Evolutionary conservation across 495 filamentous ascomycete genomes (phyloP).

Genomic region (Penicillium argentinense): DNA sequence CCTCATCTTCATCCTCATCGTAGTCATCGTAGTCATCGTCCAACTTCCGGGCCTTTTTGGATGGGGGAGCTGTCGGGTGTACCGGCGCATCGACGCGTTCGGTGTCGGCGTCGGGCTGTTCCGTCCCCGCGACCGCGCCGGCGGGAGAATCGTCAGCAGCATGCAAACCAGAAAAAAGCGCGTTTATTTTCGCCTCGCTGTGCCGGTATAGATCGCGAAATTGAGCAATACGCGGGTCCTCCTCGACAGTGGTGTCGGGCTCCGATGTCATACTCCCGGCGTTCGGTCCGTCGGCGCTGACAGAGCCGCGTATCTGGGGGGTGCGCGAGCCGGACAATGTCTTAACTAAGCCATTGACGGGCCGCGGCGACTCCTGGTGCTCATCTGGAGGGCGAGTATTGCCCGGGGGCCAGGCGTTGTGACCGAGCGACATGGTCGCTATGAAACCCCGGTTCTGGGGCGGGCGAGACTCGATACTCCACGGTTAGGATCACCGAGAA

Average conservation of each 20-base stretch:
- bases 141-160: slow-evolving; percentile 30
- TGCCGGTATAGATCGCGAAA: slow-evolving; percentile 60
- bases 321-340: slow-evolving; percentile 47
- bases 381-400: slow-evolving; percentile 50
- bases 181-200: slow-evolving; percentile 60
- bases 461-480: slow-evolving; percentile 50
- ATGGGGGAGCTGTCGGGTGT: slow-evolving; percentile 42
- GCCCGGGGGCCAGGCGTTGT: slow-evolving; percentile 51
- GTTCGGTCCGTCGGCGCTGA: slow-evolving; percentile 48
- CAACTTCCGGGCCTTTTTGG: slow-evolving; percentile 68
- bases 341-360: slow-evolving; percentile 49
- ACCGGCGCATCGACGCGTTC: slow-evolving; percentile 43
- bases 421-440: slow-evolving; percentile 55
- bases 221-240: slow-evolving; percentile 61
- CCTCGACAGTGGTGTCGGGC: slow-evolving; percentile 54
- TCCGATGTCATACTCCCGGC: slow-evolving; percentile 49
- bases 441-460: slow-evolving; percentile 50
- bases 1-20: slow-evolving; percentile 81
- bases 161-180: slow-evolving; percentile 55
- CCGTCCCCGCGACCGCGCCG: slow-evolving; percentile 28
- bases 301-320: slow-evolving; percentile 49
- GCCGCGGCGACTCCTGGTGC: slow-evolving; percentile 41
- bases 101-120: slow-evolving; percentile 28
- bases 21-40: slow-evolving; percentile 81
- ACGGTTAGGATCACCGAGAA: slow-evolving; percentile 41